These are phyloP conservation scores for Ashbya aceris DNA, from an alignment of 1,139 yeast genomes.

Conservation along the genomic window DNA sequence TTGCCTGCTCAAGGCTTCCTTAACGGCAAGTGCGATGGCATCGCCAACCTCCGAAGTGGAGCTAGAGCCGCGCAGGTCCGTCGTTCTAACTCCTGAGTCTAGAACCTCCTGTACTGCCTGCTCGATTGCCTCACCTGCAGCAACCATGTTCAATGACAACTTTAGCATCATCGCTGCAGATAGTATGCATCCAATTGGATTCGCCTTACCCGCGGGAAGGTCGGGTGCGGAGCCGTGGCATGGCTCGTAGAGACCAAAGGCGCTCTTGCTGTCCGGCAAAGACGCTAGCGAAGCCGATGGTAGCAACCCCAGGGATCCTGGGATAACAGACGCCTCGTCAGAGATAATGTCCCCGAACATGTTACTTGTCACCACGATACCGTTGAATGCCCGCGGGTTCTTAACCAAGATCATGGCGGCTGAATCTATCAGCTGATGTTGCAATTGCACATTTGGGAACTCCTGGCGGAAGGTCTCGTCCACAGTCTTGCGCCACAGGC, in stretches of 20 bases:
- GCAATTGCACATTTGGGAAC: slow-evolving; percentile 76
- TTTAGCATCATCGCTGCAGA: slow-evolving; percentile 97
- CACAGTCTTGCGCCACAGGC: slow-evolving; percentile 93
- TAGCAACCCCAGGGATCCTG: slow-evolving; percentile 89
- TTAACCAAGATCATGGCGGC: slow-evolving; percentile 97
- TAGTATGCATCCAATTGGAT: slow-evolving; percentile 89
- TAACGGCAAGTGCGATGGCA: slow-evolving; percentile 70
- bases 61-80: slow-evolving; percentile 74
- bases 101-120: slow-evolving; percentile 76
- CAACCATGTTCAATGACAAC: slow-evolving; percentile 68
- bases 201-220: slow-evolving; percentile 74
- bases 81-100: slow-evolving; percentile 81
- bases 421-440: slow-evolving; percentile 93
- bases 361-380: slow-evolving; percentile 83
- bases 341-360: slow-evolving; percentile 98
- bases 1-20: slow-evolving; percentile 26
- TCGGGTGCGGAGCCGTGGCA: slow-evolving; percentile 99
- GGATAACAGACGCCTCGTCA: slow-evolving; percentile 95
- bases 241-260: slow-evolving; percentile 95
- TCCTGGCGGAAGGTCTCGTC: slow-evolving; percentile 75
- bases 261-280: slow-evolving; percentile 84
- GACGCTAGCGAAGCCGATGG: slow-evolving; percentile 97
- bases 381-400: slow-evolving; percentile 82
- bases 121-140: slow-evolving; percentile 86
- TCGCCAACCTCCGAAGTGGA: slow-evolving; percentile 88